phyloP scores from a whole-genome alignment of 2,329 filamentous ascomycete species.

The Coleophoma crateriformis region DNA sequence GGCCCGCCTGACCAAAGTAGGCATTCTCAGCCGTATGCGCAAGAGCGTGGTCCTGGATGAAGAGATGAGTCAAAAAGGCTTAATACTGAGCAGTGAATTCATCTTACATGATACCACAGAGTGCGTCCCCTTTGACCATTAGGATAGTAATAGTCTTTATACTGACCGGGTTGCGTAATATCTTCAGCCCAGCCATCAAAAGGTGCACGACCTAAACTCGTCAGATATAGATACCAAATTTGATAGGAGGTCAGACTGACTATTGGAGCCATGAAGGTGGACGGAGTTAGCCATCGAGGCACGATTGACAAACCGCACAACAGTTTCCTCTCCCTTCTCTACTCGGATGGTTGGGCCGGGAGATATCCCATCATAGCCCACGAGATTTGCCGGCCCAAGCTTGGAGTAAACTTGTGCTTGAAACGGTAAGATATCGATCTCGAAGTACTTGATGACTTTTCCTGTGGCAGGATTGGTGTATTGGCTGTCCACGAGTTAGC shows the following conservation, averaged over 20 bases:
- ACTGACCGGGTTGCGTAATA: constrained; percentile 40
- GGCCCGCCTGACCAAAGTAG: constrained; percentile 48
- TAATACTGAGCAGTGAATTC: too few species aligned
- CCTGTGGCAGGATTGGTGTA: not conserved
- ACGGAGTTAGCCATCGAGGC: constrained; percentile 14
- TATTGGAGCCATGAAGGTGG: constrained; percentile 49
- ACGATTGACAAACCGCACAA: constrained; percentile 28
- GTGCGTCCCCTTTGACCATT: constrained; percentile 45
- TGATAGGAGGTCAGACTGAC: constrained; percentile 6
- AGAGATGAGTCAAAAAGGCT: too few species aligned
- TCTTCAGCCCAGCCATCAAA: constrained; percentile 49
- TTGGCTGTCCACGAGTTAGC: not conserved
- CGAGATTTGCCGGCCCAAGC: constrained; percentile 28
- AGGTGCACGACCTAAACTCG: constrained; percentile 24
- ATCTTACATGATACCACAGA: constrained; percentile 40
- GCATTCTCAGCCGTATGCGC: constrained; percentile 43
- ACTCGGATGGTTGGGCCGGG: constrained; percentile 48
- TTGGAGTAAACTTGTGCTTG: not conserved
- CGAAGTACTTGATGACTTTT: not conserved
- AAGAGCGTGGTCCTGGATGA: constrained; percentile 28
- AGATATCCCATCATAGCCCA: constrained; percentile 46
- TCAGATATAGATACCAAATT: too few species aligned
- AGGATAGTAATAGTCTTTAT: constrained; percentile 57
- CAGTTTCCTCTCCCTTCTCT: constrained; percentile 39
- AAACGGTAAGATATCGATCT: not conserved